These are phyloP conservation scores for Phaeosphaeriaceae sp. DNA, from an alignment of 2,329 filamentous ascomycete genomes.

Conservation along the genomic window DNA sequence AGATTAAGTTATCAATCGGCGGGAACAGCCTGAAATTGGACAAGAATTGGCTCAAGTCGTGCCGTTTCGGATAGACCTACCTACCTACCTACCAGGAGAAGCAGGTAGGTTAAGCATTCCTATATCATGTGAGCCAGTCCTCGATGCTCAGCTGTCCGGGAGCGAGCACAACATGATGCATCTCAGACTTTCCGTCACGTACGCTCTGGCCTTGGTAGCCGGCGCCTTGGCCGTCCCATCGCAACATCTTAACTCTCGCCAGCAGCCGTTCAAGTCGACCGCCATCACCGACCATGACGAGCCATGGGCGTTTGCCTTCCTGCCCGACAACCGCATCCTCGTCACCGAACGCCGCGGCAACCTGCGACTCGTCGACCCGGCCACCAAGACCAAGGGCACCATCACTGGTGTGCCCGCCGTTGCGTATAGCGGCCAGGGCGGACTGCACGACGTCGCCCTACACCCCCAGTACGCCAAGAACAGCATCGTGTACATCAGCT, in stretches of 20 bases:
- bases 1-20: constrained; percentile 12
- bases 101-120: constrained; percentile 9
- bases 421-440: constrained; percentile 23
- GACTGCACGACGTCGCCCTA: constrained; percentile 23
- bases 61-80: no score
- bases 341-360: constrained; percentile 23
- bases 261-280: constrained; percentile 21
- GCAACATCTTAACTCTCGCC: constrained; percentile 21
- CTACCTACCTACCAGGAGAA: no score
- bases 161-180: constrained; percentile 17
- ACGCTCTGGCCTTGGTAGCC: constrained; percentile 19
- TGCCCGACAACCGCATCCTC: constrained; percentile 23
- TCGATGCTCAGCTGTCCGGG: no score
- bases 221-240: constrained; percentile 20
- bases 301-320: constrained; percentile 24
- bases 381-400: constrained; percentile 15
- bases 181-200: constrained; percentile 19
- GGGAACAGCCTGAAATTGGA: constrained; percentile 7
- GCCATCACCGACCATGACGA: constrained; percentile 20
- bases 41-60: no score
- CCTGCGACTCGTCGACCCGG: constrained; percentile 20
- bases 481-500: constrained; percentile 23
- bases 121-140: constrained; percentile 3
- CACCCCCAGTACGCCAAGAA: constrained; percentile 24
- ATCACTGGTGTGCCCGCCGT: constrained; percentile 24